Evolutionary conservation across 805 yeast species (phyloP).

Genomic region (Ogataea philodendri): DNA sequence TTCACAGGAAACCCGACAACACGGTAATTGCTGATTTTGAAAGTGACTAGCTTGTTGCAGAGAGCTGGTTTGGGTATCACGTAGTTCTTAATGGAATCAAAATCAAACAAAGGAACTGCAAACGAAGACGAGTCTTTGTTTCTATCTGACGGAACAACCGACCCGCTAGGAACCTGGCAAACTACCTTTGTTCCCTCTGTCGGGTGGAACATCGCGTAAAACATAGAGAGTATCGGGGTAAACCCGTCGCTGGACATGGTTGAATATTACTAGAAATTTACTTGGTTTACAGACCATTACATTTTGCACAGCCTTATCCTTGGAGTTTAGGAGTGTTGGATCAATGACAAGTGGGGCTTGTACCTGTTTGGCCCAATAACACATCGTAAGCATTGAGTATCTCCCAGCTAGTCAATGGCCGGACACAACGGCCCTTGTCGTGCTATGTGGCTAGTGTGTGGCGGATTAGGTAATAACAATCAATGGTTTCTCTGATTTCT

Average conservation of each 20-base stretch:
- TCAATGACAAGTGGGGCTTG: no score
- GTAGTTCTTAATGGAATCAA: conserved; percentile 84
- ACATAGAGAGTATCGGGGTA: conserved; percentile 83
- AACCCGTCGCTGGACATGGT: conserved; percentile 53
- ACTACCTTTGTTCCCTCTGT: conserved; percentile 92
- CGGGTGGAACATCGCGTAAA: conserved; percentile 92
- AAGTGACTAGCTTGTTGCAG: conserved; percentile 76
- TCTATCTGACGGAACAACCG: conserved; percentile 44
- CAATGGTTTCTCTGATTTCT: no score
- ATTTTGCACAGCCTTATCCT: no score
- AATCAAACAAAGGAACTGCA: conserved; percentile 56
- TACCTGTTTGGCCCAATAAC: no score
- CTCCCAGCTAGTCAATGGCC: no score
- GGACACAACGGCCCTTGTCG: no score
- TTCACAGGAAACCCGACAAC: conserved; percentile 89
- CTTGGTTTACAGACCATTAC: no score
- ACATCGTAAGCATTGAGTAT: no score
- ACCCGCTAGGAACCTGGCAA: conserved; percentile 84
- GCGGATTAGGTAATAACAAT: no score
- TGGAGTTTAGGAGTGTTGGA: no score
- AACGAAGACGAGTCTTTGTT: conserved; percentile 36
- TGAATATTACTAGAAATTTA: neutral
- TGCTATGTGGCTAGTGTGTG: no score
- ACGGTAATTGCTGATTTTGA: conserved; percentile 66
- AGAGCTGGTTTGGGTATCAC: conserved; percentile 91